These are phyloP conservation scores for Heterobasidion irregulare DNA, from an alignment of 1,284 basidiomycete genomes.

Conservation along the genomic window DNA sequence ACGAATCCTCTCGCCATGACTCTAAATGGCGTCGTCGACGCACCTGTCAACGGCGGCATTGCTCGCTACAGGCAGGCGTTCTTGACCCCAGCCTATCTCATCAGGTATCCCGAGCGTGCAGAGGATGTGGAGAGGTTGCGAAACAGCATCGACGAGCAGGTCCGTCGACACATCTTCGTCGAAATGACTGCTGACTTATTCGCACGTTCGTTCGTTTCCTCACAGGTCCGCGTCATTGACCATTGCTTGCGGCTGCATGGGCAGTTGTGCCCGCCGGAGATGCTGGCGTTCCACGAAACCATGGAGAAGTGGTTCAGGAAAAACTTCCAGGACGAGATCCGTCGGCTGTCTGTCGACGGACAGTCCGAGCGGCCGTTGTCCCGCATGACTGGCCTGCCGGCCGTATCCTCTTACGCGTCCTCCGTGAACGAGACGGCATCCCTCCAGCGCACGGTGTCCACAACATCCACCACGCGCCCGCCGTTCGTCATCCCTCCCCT, in stretches of 20 bases:
- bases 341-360: conserved; percentile 45
- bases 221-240: conserved; percentile 72
- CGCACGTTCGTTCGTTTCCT: background rate
- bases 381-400: conserved; percentile 8
- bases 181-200: background rate
- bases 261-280: conserved; percentile 77
- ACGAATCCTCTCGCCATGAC: conserved; percentile 86
- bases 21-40: conserved; percentile 83
- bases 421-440: conserved; percentile 9
- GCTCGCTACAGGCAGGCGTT: conserved; percentile 74
- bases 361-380: conserved; percentile 17
- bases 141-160: conserved; percentile 77
- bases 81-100: conserved; percentile 64
- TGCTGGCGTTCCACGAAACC: conserved; percentile 87
- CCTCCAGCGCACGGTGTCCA: conserved; percentile 9
- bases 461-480: conserved; percentile 27
- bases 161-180: conserved; percentile 21
- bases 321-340: conserved; percentile 86
- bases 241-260: conserved; percentile 80
- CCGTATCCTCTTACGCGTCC: conserved; percentile 7
- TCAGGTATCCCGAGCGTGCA: conserved; percentile 62
- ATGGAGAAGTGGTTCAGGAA: conserved; percentile 84
- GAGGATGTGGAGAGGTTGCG: conserved; percentile 67
- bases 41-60: conserved; percentile 71
- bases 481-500: conserved; percentile 38